phyloP scores from a whole-genome alignment of 164 flowering plant species.

The Vitis vinifera region ASM3070453v1 NC_081809.1:3095001-3095500 shows the following conservation, averaged over 20 bases:
- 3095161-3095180: neutral
- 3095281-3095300: slow-evolving; percentile 89
- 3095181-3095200: neutral
- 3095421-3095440: no score
- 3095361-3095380: slow-evolving; percentile 71
- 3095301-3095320: slow-evolving; percentile 79
- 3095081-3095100: no score
- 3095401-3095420: slow-evolving; percentile 80
- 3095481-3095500: no score
- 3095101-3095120: no score
- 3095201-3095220: slow-evolving; percentile 59
- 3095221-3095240: slow-evolving; percentile 66
- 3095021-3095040: no score
- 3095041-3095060: no score
- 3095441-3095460: no score
- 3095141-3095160: no score
- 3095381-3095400: slow-evolving; percentile 95
- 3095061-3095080: no score
- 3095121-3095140: no score
- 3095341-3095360: slow-evolving; percentile 55
- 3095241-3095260: slow-evolving; percentile 79
- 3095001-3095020: no score
- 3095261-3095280: slow-evolving; percentile 99
- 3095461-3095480: no score
- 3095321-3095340: slow-evolving; percentile 92